Evolutionary conservation across 2,329 filamentous ascomycete genomes (phyloP).

Genomic region (Diaporthe sp.): DNA sequence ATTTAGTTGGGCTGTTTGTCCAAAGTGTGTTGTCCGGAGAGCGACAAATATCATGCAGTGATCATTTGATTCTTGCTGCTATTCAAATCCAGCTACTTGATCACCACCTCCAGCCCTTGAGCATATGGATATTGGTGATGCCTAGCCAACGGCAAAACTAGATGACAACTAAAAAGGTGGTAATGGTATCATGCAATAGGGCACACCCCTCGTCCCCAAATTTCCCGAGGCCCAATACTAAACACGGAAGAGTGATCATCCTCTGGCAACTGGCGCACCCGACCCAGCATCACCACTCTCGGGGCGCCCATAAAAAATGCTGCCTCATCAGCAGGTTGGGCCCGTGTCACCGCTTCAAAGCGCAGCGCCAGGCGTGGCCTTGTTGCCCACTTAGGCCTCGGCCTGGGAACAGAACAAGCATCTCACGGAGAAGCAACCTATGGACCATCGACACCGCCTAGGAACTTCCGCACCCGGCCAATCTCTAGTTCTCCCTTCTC

Average conservation of each 20-base stretch:
- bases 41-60: neutral
- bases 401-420: neutral
- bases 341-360: neutral
- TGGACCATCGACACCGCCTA: conserved; percentile 80
- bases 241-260: neutral
- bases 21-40: neutral
- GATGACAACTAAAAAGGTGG: neutral
- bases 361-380: neutral
- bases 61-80: neutral
- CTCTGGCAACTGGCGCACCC: neutral
- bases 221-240: neutral
- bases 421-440: conserved; percentile 7
- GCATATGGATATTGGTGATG: neutral
- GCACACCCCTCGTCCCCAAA: neutral
- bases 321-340: no score
- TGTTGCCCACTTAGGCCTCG: neutral
- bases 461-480: conserved; percentile 81
- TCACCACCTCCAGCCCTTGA: neutral
- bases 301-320: neutral
- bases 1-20: no score
- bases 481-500: conserved; percentile 84
- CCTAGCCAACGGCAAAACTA: conserved; percentile 4
- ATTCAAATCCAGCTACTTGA: neutral
- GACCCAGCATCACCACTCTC: neutral
- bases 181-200: conserved; percentile 31